These are phyloP conservation scores for Smithsoniella earleae DNA, from an alignment of 163 green algal genomes.

Conservation along the genomic window DNA sequence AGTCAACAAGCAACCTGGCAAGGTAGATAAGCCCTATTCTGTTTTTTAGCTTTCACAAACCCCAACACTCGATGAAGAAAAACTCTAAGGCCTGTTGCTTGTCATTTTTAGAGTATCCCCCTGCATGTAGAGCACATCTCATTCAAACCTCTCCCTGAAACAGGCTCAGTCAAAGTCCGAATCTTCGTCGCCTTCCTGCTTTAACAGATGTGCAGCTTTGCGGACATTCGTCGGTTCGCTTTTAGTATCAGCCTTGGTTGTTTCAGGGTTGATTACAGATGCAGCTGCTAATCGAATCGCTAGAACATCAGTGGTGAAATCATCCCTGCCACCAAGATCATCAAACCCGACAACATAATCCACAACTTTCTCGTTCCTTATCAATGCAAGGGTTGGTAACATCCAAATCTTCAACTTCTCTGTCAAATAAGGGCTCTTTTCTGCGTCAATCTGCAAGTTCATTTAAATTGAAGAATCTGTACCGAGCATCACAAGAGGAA, in stretches of 20 bases:
- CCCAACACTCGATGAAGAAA: too few species aligned
- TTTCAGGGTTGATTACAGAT: conserved; percentile 33
- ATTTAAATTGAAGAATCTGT: not conserved
- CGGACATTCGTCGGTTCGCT: conserved; percentile 33
- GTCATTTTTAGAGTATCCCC: too few species aligned
- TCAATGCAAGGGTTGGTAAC: conserved; percentile 88
- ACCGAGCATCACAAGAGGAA: not conserved
- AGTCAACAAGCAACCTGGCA: too few species aligned
- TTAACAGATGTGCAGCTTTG: conserved; percentile 40
- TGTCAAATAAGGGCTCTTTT: conserved; percentile 89
- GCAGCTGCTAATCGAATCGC: conserved; percentile 44
- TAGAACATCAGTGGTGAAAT: conserved; percentile 67
- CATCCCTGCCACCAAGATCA: conserved; percentile 78
- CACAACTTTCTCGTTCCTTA: conserved; percentile 81
- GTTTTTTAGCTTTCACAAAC: too few species aligned
- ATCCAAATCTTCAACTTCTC: conserved; percentile 93
- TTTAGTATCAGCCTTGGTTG: conserved; percentile 31
- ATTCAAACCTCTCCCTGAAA: too few species aligned
- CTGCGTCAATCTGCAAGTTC: conserved; percentile 73
- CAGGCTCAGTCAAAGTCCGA: conserved; percentile 74
- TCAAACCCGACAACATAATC: conserved; percentile 69
- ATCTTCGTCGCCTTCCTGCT: conserved; percentile 60
- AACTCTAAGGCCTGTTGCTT: too few species aligned
- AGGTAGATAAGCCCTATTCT: too few species aligned
- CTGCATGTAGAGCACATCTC: too few species aligned